phyloP scores from a whole-genome alignment of 306 rosid genomes.

The Trifolium pratense region DNA sequence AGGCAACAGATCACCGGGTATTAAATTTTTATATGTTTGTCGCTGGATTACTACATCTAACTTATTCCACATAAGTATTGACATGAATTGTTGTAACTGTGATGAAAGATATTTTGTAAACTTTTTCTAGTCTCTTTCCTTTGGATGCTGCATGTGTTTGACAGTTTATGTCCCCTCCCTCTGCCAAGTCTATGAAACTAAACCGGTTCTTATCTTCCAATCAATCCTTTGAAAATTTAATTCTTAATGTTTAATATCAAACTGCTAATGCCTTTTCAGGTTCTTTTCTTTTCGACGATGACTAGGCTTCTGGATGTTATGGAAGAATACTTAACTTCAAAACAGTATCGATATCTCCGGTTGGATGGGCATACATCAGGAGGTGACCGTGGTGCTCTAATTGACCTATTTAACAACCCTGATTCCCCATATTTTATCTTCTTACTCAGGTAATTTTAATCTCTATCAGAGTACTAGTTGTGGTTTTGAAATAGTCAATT shows the following conservation, averaged over 20 bases:
- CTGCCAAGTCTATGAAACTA: conserved; percentile 22
- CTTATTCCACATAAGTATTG: conserved; percentile 21
- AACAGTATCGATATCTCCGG: conserved; percentile 91
- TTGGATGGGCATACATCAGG: conserved; percentile 99
- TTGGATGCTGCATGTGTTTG: conserved; percentile 21
- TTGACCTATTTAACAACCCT: conserved; percentile 73
- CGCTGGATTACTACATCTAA: conserved; percentile 3
- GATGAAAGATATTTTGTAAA: conserved; percentile 11
- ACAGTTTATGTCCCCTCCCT: conserved; percentile 32
- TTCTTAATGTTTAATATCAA: conserved; percentile 31
- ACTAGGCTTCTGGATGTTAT: conserved; percentile 97
- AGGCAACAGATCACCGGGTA: conserved; percentile 99
- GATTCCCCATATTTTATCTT: conserved; percentile 89
- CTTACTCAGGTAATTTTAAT: conserved; percentile 76
- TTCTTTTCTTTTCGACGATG: conserved; percentile 99
- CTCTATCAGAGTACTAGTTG: neutral
- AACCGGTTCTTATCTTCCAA: conserved; percentile 3
- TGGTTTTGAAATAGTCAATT: conserved; percentile 25
- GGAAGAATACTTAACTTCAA: conserved; percentile 90
- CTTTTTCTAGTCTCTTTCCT: conserved; percentile 12
- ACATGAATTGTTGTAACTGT: conserved; percentile 20
- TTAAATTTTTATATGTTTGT: conserved; percentile 38
- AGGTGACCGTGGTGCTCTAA: conserved; percentile 94
- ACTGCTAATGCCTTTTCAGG: conserved; percentile 55
- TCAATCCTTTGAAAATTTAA: conserved; percentile 25